Conservation (phyloP, 192 early-diverging fungal genomes). For the Linnemannia zychae region DNA sequence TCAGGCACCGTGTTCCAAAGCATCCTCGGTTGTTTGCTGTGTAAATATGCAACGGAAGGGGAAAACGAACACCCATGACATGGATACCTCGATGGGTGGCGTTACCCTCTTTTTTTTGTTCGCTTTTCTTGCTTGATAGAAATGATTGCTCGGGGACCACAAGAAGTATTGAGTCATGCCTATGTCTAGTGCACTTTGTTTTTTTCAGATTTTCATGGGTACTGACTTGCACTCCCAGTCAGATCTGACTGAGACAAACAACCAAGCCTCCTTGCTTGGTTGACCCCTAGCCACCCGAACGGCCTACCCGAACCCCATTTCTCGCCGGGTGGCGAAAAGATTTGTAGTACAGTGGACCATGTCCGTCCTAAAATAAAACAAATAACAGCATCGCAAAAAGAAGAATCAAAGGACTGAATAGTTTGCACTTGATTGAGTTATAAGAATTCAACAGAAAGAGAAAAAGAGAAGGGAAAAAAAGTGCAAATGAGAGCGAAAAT, state of each 20-base stretch:
- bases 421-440: neutral
- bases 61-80: too few species aligned
- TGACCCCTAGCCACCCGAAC: neutral
- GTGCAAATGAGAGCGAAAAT: constrained; percentile 42
- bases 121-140: too few species aligned
- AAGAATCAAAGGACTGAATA: neutral
- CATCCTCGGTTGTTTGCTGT: too few species aligned
- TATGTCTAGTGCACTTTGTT: neutral
- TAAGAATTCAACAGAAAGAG: neutral
- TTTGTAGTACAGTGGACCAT: neutral
- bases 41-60: too few species aligned
- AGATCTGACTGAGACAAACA: neutral
- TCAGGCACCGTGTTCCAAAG: too few species aligned
- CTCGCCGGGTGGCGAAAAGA: neutral
- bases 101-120: too few species aligned
- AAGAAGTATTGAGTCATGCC: neutral
- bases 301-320: neutral
- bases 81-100: neutral
- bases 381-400: neutral
- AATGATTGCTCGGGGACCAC: too few species aligned
- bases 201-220: neutral
- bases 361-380: neutral
- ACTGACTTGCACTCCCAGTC: neutral
- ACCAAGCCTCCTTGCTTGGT: neutral
- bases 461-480: neutral